Evolutionary conservation across 2,329 filamentous ascomycete species (phyloP), one percentile per base, ranked within the genome.

Genomic region (Trichoderma hamatum): DNA sequence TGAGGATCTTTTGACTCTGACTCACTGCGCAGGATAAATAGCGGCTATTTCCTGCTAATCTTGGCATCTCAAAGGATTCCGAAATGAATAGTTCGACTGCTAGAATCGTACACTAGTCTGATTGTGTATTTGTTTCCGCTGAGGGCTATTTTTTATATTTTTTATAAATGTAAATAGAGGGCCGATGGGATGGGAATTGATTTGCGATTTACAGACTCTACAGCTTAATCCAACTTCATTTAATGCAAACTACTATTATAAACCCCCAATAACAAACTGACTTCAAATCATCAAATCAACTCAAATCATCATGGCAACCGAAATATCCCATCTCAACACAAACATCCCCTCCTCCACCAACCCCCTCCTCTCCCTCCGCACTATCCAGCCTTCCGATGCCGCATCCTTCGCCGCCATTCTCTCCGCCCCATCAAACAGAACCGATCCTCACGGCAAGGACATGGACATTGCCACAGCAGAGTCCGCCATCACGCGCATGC

Each of bases 331-430:
- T 67, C 73, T 76, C 59, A 32, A 72, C 69, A 73, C 74, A 3
- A 55, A 64, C 54, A 69, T 77, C 69, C 52, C 56, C 54, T 76
- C 75, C 34, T 26, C 59, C 1, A 71, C 73, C 14, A 71, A 74
- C 61, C 74, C 75, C 16, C 52, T 49, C 60, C 70, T 77, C 68
- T 54, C 70, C 30, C 75, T 77, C 34, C 74, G 75, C 70, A 76
- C 72, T 26, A 70, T 72, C 55, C 67, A 71, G 21, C 68, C 69
- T 39, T 58, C 62, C 36, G 75, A 76, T 63, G 73, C 72, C 30
- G 43, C 70, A 7, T 36, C 65, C 68, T 58, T 73, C 67, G 70
- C 73, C 11, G 72, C 75, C 43, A 73, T 80, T 51, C 74, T 75
- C 67, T 70, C 75, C 14, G 14, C 52, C 1, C 63, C 63, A 2